Conservation (phyloP, 2,329 filamentous ascomycete genomes). For the Botrytis byssoidea region DNA sequence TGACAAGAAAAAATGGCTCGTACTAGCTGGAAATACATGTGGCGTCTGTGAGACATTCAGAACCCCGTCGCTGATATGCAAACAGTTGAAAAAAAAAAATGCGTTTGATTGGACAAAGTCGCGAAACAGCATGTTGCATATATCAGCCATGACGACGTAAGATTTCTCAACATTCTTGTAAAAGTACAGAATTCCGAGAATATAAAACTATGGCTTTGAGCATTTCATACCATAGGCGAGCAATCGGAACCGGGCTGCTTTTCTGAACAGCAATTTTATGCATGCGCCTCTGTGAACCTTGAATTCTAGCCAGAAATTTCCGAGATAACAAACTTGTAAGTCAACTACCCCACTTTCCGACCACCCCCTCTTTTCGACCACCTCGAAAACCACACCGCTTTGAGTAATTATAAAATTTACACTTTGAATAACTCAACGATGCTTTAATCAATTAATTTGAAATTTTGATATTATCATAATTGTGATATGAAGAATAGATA, state of each 20-base stretch:
- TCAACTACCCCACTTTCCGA: too few species aligned
- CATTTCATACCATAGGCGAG: not conserved
- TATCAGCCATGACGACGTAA: not conserved
- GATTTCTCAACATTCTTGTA: not conserved
- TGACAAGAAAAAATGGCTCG: not conserved
- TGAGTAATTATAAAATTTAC: too few species aligned
- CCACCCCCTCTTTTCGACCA: too few species aligned
- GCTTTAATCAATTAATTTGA: too few species aligned
- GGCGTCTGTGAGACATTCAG: not conserved
- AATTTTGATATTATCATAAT: too few species aligned
- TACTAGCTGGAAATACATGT: not conserved
- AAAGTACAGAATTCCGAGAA: too few species aligned
- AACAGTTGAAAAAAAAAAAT: not conserved
- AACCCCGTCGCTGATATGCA: not conserved
- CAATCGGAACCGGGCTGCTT: not conserved
- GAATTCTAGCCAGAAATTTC: not conserved
- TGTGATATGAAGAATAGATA: too few species aligned
- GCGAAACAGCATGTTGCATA: not conserved
- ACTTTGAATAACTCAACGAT: too few species aligned
- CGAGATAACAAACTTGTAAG: not conserved
- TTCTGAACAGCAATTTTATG: constrained; percentile 8
- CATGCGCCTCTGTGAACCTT: constrained; percentile 22
- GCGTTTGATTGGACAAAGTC: not conserved
- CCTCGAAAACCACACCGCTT: too few species aligned
- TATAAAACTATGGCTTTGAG: not conserved